These are phyloP conservation scores for Pichia sp. DNA, from an alignment of 1,139 yeast genomes.

Conservation along the genomic window DNA sequence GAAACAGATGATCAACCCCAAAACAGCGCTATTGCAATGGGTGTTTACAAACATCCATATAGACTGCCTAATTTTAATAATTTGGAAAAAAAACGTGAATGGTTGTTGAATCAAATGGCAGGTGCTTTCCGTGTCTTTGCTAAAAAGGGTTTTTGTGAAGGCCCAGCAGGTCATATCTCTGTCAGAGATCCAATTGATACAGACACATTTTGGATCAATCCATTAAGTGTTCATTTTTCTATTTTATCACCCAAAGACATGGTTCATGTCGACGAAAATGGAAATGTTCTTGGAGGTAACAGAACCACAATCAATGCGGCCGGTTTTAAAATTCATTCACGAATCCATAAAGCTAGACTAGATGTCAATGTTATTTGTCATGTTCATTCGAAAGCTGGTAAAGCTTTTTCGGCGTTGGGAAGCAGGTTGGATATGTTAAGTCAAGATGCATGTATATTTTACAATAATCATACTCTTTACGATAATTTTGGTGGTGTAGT, in stretches of 20 bases:
- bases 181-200: constrained; percentile 67
- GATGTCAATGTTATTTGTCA: constrained; percentile 80
- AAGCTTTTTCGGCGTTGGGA: constrained; percentile 66
- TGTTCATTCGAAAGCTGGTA: constrained; percentile 65
- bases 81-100: constrained; percentile 44
- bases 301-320: constrained; percentile 60
- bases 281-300: constrained; percentile 45
- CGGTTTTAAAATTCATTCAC: constrained; percentile 71
- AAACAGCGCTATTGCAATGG: constrained; percentile 40
- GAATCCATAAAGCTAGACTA: constrained; percentile 64
- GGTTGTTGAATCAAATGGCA: constrained; percentile 67
- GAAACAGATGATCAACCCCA: too few species aligned
- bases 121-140: constrained; percentile 73
- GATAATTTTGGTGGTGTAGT: constrained; percentile 64
- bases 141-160: constrained; percentile 61
- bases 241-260: constrained; percentile 61
- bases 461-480: constrained; percentile 59
- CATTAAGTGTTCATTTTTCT: constrained; percentile 63
- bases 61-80: constrained; percentile 42
- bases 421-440: constrained; percentile 65
- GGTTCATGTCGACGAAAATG: constrained; percentile 65
- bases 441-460: constrained; percentile 66
- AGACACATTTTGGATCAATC: constrained; percentile 70
- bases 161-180: constrained; percentile 73
- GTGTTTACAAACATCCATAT: constrained; percentile 20